Percentiles rank a stretch among this genome's conserved stretches.
phyloP scores from a whole-genome alignment of 441 rosid genomes.

The Gossypium laxum region DNA sequence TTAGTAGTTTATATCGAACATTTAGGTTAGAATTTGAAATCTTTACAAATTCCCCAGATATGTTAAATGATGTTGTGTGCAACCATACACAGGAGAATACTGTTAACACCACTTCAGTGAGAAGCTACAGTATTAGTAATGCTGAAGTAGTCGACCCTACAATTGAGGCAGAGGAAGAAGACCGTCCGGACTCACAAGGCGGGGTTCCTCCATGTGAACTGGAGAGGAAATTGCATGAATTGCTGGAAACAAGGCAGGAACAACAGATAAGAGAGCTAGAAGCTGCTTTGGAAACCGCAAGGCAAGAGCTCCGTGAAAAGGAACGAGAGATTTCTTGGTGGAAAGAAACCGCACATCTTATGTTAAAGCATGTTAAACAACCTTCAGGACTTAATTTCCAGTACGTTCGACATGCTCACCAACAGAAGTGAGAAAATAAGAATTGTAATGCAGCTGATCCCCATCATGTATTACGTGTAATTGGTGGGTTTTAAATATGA shows the following conservation, averaged over 20 bases:
- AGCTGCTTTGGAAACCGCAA: constrained; percentile 35
- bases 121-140: constrained; percentile 17
- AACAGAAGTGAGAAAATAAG: constrained; percentile 15
- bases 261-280: constrained; percentile 64
- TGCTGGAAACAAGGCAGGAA: constrained; percentile 54
- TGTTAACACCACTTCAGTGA: constrained; percentile 15
- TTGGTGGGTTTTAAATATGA: not conserved
- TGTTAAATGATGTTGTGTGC: not conserved
- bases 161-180: constrained; percentile 16
- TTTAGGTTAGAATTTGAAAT: not conserved
- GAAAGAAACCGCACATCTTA: constrained; percentile 55
- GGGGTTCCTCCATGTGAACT: constrained; percentile 60
- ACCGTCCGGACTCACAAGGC: constrained; percentile 16
- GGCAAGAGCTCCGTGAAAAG: constrained; percentile 38
- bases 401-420: constrained; percentile 8
- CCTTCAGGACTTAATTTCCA: constrained; percentile 18
- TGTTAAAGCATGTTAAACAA: constrained; percentile 37
- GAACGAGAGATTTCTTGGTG: constrained; percentile 67
- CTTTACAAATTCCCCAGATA: not conserved
- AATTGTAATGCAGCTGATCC: not conserved
- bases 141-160: constrained; percentile 38
- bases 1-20: not conserved
- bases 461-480: not conserved
- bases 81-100: not conserved
- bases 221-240: constrained; percentile 53